Percentiles rank a stretch among this genome's conserved stretches.
These are phyloP conservation scores for Ceratocystis destructans DNA, from an alignment of 2,329 filamentous ascomycete species.

Conservation along the genomic window DNA sequence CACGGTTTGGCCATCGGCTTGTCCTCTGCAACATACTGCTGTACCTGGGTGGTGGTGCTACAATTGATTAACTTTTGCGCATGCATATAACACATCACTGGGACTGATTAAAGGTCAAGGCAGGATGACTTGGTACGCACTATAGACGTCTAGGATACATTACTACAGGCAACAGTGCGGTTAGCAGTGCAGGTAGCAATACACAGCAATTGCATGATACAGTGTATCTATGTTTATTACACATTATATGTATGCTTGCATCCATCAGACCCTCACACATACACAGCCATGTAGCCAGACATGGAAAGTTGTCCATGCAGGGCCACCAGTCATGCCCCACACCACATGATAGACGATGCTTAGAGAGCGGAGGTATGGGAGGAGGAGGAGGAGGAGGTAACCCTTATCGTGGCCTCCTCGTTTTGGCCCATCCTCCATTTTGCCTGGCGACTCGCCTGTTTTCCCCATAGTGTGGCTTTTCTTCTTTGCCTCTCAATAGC, in stretches of 20 bases:
- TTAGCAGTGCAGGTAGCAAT: background rate
- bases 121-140: background rate
- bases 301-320: constrained; percentile 1
- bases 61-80: background rate
- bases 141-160: background rate
- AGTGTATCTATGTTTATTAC: background rate
- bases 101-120: background rate
- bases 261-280: background rate
- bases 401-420: too few relatives aligned
- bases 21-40: background rate
- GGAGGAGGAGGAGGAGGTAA: too few relatives aligned
- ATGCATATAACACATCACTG: background rate
- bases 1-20: background rate
- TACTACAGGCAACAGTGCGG: background rate
- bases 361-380: too few relatives aligned
- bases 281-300: background rate
- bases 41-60: background rate
- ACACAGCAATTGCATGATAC: background rate
- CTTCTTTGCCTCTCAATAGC: too few relatives aligned
- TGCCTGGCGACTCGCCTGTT: too few relatives aligned
- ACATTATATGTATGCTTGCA: background rate
- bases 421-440: too few relatives aligned
- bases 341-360: background rate
- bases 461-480: too few relatives aligned
- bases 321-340: background rate